Conservation (phyloP, 345 rosid species). For the Schrenkiella parvula region DNA sequence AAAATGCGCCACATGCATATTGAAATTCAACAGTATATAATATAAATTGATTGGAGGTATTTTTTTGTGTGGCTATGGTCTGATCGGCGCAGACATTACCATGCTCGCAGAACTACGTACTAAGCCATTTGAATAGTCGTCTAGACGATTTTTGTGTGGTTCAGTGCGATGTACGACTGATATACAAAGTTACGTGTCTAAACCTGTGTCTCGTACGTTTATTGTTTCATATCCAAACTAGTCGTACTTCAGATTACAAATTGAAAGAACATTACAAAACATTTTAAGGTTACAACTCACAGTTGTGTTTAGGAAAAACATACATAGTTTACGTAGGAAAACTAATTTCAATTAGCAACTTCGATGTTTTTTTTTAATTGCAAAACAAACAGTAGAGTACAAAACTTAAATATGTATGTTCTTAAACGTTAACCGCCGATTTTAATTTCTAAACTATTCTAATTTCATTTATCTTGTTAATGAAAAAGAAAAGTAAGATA, state of each 20-base stretch:
- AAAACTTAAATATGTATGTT: neutral
- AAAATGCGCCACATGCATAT: neutral
- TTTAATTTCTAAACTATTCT: neutral
- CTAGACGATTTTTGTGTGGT: neutral
- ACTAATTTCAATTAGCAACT: neutral
- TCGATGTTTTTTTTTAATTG: neutral
- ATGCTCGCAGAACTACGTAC: neutral
- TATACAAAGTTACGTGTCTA: neutral
- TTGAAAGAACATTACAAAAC: neutral
- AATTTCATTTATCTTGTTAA: neutral
- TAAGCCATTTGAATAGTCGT: neutral
- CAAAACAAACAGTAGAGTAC: neutral
- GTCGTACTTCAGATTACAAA: neutral
- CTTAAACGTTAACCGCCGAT: neutral
- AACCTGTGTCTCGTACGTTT: neutral
- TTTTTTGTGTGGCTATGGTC: neutral
- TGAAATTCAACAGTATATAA: neutral
- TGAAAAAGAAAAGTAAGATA: neutral
- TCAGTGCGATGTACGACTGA: neutral
- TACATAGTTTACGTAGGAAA: neutral
- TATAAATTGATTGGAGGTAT: neutral
- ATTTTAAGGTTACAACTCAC: neutral
- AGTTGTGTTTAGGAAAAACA: neutral
- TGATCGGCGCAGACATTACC: neutral
- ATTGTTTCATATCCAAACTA: neutral